These are phyloP conservation scores for Geoglossum cookeanum DNA, from an alignment of 2,329 filamentous ascomycete species.

Conservation along the genomic window DNA sequence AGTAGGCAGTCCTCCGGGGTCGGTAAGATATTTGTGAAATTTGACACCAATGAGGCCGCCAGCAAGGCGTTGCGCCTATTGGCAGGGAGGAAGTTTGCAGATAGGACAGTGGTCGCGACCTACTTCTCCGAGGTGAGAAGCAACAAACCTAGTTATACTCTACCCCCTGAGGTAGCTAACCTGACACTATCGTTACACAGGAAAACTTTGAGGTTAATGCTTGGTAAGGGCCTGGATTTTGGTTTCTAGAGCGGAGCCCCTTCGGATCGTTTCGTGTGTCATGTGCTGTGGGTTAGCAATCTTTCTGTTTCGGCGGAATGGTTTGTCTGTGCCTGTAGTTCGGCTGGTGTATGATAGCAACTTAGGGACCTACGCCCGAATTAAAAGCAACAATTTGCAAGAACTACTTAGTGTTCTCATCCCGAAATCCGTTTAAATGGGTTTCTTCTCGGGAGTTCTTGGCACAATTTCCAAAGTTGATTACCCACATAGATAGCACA, in stretches of 20 bases:
- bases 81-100: slow-evolving; percentile 86
- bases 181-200: slow-evolving; percentile 22
- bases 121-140: slow-evolving; percentile 69
- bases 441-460: no score
- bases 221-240: slow-evolving; percentile 40
- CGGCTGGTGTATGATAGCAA: not conserved
- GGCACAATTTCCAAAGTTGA: no score
- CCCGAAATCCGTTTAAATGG: no score
- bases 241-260: not conserved
- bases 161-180: slow-evolving; percentile 12
- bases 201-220: slow-evolving; percentile 89
- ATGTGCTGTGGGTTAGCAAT: not conserved
- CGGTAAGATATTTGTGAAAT: slow-evolving; percentile 97
- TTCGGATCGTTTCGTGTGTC: not conserved
- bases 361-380: not conserved
- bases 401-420: no score
- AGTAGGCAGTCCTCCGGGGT: slow-evolving; percentile 74
- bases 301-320: not conserved
- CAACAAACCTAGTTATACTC: not conserved
- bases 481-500: no score
- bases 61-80: slow-evolving; percentile 75
- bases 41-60: slow-evolving; percentile 56
- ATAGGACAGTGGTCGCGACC: slow-evolving; percentile 88
- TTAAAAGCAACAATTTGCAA: no score
- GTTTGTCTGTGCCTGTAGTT: not conserved